Evolutionary conservation across 495 filamentous ascomycete genomes (phyloP), one percentile per base, ranked within the genome.

Genomic region (Neurospora discreta): DNA sequence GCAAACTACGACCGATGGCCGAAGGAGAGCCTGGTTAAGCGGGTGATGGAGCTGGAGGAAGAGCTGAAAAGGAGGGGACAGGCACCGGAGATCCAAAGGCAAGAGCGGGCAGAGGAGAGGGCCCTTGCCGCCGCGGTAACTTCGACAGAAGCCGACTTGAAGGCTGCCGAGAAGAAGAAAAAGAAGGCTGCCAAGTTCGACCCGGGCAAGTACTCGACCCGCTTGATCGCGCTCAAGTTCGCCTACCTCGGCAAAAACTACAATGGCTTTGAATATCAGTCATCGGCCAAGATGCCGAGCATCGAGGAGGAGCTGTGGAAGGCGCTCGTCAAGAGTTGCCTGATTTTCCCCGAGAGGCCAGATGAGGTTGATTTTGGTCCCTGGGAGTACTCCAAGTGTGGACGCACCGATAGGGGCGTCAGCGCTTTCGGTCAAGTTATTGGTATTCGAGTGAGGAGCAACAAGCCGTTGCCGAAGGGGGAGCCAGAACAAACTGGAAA

Each of bases 361-460:
- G 81, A 82, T 23, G 83, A 84, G 60, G 79, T 87, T 43, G 90
- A 92, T 77, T 97, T 92, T 86, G 88, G 91, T 40, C 89, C 89
- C 0, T 92, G 86, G 77, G 90, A 96, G 68, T 99, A 98, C 80
- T 92, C 92, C 1, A 99, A 98, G 79, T 97, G 95, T 76, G 95
- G 95, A 2, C 84, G 95, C 70, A 99, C 95, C 18, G 95, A 99
- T 78, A 86, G 87, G 70, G 95, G 95, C 30, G 95, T 99, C 39
- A 97, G 93, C 82, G 93, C 95, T 7, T 99, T 98, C 84, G 96
- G 95, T 5, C 95, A 99, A 82, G 95, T 99, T 70, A 89, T 98
- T 79, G 89, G 87, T 7, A 80, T 98, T 44, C 83, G 90, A 68
- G 88, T 99, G 30, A 87, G 95, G 75, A 97, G 93, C 81, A 90